Conservation (phyloP, 2,329 filamentous ascomycete species). For the Pseudogymnoascus sp. region DNA sequence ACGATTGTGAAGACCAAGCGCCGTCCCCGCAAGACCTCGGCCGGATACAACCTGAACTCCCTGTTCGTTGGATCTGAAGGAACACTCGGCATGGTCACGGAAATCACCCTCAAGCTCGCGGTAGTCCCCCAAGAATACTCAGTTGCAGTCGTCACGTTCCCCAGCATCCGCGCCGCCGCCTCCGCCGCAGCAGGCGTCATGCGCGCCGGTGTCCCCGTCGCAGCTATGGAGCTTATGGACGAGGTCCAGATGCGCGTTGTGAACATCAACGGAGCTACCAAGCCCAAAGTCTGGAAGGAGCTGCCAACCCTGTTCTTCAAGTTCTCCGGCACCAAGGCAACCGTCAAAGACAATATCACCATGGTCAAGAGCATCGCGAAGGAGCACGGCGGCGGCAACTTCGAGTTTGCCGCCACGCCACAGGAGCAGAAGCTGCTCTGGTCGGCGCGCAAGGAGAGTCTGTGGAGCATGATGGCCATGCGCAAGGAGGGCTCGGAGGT, state of each 20-base stretch:
- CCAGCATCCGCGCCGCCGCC: slow-evolving; percentile 66
- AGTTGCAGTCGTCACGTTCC: slow-evolving; percentile 73
- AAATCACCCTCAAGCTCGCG: slow-evolving; percentile 72
- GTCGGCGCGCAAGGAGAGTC: slow-evolving; percentile 71
- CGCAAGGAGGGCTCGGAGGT: slow-evolving; percentile 59
- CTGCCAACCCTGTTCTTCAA: slow-evolving; percentile 76
- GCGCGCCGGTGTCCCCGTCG: slow-evolving; percentile 40
- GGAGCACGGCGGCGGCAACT: slow-evolving; percentile 53
- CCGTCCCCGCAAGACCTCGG: slow-evolving; percentile 71
- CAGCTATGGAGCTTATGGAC: slow-evolving; percentile 72
- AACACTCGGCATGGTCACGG: slow-evolving; percentile 71
- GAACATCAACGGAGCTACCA: slow-evolving; percentile 63
- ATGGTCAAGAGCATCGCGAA: slow-evolving; percentile 61
- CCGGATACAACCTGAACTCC: slow-evolving; percentile 74
- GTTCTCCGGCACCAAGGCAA: slow-evolving; percentile 68
- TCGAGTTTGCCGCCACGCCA: slow-evolving; percentile 67
- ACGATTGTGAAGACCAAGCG: slow-evolving; percentile 70
- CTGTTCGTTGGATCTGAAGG: slow-evolving; percentile 77
- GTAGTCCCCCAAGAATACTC: slow-evolving; percentile 68
- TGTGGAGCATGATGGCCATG: slow-evolving; percentile 76
- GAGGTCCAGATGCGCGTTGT: slow-evolving; percentile 81
- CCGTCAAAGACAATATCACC: slow-evolving; percentile 69
- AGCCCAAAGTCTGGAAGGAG: slow-evolving; percentile 64
- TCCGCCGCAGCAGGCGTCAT: slow-evolving; percentile 68
- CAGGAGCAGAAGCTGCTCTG: slow-evolving; percentile 68